Conservation (phyloP, 495 filamentous ascomycete genomes). For the Daldinia grandis region DNA sequence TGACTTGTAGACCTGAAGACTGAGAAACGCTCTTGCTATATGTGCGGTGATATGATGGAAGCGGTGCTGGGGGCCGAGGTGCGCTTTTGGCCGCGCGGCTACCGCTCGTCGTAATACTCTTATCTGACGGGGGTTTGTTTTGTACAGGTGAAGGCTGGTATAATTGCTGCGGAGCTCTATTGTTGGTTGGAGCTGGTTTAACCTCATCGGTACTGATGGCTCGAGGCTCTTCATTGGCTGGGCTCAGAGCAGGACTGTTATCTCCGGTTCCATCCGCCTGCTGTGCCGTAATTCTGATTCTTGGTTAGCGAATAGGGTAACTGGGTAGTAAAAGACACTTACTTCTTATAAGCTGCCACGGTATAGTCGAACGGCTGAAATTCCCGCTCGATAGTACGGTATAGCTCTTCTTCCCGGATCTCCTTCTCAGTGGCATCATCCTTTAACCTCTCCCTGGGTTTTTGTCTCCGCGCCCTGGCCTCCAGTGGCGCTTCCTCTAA, state of each 20-base stretch:
- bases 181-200: constrained; percentile 41
- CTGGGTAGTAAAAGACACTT: constrained; percentile 29
- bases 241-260: constrained; percentile 10
- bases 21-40: constrained; percentile 51
- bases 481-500: constrained; percentile 96
- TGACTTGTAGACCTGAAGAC: constrained; percentile 65
- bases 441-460: constrained; percentile 87
- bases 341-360: constrained; percentile 71
- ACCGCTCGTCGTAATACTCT: constrained; percentile 42
- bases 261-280: constrained; percentile 23
- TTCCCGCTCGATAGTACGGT: constrained; percentile 91
- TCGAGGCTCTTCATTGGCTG: constrained; percentile 44
- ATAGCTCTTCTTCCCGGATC: constrained; percentile 91
- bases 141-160: constrained; percentile 33
- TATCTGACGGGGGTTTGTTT: constrained; percentile 32
- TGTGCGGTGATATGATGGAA: constrained; percentile 59
- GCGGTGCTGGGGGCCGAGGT: constrained; percentile 47
- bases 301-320: constrained; percentile 15
- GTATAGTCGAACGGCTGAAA: constrained; percentile 98
- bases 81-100: constrained; percentile 27
- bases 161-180: constrained; percentile 35
- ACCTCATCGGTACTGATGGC: constrained; percentile 57
- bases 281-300: constrained; percentile 29
- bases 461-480: constrained; percentile 89
- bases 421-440: constrained; percentile 96